Evolutionary conservation across 164 flowering plant species (phyloP).

Genomic region (Dillenia suffruticosa): DNA sequence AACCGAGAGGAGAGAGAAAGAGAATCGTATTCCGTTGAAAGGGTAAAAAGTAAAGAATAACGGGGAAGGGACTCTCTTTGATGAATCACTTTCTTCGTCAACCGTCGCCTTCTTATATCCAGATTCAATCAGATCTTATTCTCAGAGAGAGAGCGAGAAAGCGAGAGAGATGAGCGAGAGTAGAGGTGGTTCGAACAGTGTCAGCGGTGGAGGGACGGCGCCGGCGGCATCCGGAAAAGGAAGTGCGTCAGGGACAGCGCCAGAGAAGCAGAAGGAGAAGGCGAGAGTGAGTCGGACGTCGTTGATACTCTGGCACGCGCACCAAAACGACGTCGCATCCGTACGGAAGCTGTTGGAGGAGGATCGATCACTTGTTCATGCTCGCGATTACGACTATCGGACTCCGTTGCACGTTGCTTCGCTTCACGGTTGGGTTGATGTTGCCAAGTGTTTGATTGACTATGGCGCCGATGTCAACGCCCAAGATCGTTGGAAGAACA

Average conservation of each 20-base stretch:
- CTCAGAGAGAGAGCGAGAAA: neutral
- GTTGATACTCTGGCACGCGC: constrained; percentile 92
- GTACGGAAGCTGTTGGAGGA: constrained; percentile 89
- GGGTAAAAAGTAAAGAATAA: too few species aligned
- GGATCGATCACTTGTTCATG: constrained; percentile 69
- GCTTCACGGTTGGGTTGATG: constrained; percentile 90
- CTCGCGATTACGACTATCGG: constrained; percentile 83
- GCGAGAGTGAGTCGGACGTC: constrained; percentile 82
- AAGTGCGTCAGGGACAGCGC: constrained; percentile 1
- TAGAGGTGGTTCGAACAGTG: constrained; percentile 23
- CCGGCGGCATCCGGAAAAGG: constrained; percentile 14
- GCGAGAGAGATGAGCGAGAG: constrained; percentile 39
- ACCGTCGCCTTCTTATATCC: too few species aligned
- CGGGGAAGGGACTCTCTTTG: too few species aligned
- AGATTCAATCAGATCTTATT: constrained; percentile 11
- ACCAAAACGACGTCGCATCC: constrained; percentile 84
- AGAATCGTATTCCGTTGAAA: too few species aligned
- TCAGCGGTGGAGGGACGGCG: constrained; percentile 15
- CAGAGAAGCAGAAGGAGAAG: constrained; percentile 80
- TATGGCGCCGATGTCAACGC: constrained; percentile 93
- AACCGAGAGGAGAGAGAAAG: too few species aligned
- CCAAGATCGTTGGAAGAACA: constrained; percentile 98
- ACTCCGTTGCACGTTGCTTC: constrained; percentile 97
- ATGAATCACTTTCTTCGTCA: too few species aligned
- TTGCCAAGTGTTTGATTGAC: constrained; percentile 80